Evolutionary conservation across 805 yeast species (phyloP), one percentile per base, ranked within the genome.

Genomic region (Saccharomycopsis capsularis): DNA sequence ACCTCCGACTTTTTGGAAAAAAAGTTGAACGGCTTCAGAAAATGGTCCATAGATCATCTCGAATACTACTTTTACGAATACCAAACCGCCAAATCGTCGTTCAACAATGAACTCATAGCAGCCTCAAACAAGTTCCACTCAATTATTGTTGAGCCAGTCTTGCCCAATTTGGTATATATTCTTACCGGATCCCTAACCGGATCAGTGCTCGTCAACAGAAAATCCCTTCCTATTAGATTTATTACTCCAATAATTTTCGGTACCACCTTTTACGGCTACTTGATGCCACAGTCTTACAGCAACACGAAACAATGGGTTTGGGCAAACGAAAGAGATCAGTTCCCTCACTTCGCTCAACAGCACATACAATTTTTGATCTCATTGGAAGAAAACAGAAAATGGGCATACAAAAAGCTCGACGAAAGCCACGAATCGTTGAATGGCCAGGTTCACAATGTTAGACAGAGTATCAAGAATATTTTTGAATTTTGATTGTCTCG

Each of bases 111-210:
- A 56, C 51, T 63, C 36, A 50, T 57, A 22, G 57, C 58, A 19
- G 48, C 74, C 3, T 56, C 60, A 30, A 47, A 51, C n/a, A 62
- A 61, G 42, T 63, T 70, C 44, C 54, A 66, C 22, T 53, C 65
- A 4, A 46, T 70, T 27, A 67, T 78, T 18, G 68, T 63, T 46
- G 84, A 78, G 54, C 79, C 81, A 4, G 64, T 78, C 3, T 68
- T 81, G 49, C 86, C 86, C 18, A 68, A 69, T 39, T 60, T 74
- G 37, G 70, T 79, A 44, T 74, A 76, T 57, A 74, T 79, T 4
- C 63, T 81, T 36, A 78, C 85, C 0, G 68, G 74, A 4, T 63
- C 81, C 3, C 71, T 81, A 53, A 58, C 78, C 1, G 83, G 84
- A 11, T 77, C 84, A 2, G 74, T 81, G 48, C 52, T 76, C 30